Evolutionary conservation across 805 yeast species (phyloP), one percentile per base, ranked within the genome.

Genomic region (Grigorovia humatica): DNA sequence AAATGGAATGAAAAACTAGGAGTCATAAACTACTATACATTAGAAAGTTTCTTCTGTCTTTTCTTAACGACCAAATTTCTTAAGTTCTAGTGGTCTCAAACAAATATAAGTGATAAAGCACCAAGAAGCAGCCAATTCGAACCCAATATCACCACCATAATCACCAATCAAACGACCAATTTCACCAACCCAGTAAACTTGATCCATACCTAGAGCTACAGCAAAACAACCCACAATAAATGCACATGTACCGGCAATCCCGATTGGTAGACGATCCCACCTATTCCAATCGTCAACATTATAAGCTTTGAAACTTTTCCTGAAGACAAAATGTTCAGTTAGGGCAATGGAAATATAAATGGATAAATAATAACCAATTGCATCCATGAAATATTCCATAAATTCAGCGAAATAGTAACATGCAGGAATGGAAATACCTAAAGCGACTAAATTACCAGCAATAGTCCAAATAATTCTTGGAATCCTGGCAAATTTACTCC

Each of bases 351-450:
- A 80, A 61, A 80, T 80, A 72, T 89, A 90, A 62, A 89, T 83
- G 54, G 95, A 87, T 65, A 89, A 76, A 79, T 91, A 89, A 76
- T 90, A 90, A 58, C 87, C 91, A 68, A 90, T 88, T 66, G 89
- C 72, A 73, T 87, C 82, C 96, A 90, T 88, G 72, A 90, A 90
- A 71, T 87, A 81, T 54, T 77, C 75, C 85, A 90, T 85, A 61
- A 86, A 89, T 2, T 67, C 60, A 52, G 75, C 79, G 68, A 90
- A 88, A 55, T 76, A 67, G 74, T 85, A 83, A 73, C 83, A 85
- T 48, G 87, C 96, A 48, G 96, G 95, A 59, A 89, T 89, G 62
- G 95, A 81, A 63, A 90, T 83, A 49, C 89, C 96, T 67, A 90
- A 76, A 40, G 91, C 80, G 47, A 80, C 78, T 56, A 77, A 81